Conservation (phyloP, 345 rosid species). For the Tarenaya hassleriana region DNA sequence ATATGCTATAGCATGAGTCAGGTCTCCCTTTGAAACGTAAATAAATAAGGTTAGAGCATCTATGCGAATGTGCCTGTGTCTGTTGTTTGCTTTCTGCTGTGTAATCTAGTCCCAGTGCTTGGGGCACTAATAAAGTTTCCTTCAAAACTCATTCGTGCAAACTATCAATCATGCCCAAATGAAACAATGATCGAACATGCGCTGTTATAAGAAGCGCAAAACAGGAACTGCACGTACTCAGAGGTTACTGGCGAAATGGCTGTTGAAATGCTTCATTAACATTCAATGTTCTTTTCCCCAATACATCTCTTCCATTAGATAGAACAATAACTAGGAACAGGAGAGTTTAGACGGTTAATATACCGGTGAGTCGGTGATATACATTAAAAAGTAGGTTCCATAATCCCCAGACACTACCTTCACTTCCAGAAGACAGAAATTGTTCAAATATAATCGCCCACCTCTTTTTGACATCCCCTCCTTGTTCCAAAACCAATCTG, state of each 20-base stretch:
- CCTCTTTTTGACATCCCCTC: conserved; percentile 16
- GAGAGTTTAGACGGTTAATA: conserved; percentile 5
- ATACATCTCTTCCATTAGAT: conserved; percentile 22
- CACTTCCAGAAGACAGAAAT: conserved; percentile 15
- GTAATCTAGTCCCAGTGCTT: conserved; percentile 11
- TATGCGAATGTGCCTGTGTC: background rate
- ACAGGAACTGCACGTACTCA: conserved; percentile 7
- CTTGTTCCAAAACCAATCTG: conserved; percentile 15
- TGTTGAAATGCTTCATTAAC: background rate
- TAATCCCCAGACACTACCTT: conserved; percentile 17
- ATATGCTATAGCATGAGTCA: background rate
- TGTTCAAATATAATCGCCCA: conserved; percentile 17
- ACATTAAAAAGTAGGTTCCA: conserved; percentile 16
- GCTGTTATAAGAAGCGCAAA: conserved; percentile 11
- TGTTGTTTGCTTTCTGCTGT: conserved; percentile 3
- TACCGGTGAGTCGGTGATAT: conserved; percentile 22
- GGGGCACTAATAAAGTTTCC: background rate
- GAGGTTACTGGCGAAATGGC: too few species aligned
- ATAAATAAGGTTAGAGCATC: conserved; percentile 11
- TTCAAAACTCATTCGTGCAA: conserved; percentile 4
- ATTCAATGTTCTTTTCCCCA: background rate
- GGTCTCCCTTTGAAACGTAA: conserved; percentile 1
- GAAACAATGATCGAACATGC: background rate
- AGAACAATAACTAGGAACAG: conserved; percentile 19
- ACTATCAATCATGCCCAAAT: conserved; percentile 8